These are phyloP conservation scores for Chamaecrista fasciculata DNA, from an alignment of 306 rosid genomes.

Conservation along the genomic window DNA sequence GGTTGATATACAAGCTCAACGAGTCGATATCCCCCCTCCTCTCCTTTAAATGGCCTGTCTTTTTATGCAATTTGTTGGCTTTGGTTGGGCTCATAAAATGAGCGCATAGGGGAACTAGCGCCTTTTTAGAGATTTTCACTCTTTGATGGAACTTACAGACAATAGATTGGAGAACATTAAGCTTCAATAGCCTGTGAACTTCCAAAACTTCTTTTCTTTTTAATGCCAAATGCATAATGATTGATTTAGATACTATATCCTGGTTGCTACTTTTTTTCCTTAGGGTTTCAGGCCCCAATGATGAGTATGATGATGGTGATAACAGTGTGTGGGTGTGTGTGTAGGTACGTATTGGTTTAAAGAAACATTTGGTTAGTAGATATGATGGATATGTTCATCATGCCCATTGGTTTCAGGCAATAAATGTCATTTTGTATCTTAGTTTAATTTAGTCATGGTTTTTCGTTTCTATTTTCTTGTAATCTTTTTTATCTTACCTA, in stretches of 20 bases:
- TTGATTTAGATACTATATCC: conserved; percentile 6
- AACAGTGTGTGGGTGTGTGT: no score
- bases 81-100: background rate
- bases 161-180: background rate
- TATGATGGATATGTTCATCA: background rate
- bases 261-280: conserved; percentile 7
- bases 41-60: conserved; percentile 17
- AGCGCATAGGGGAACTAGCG: background rate
- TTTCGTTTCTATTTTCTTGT: background rate
- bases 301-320: no score
- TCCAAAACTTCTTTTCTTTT: background rate
- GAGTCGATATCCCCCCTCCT: background rate
- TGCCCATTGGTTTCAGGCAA: conserved; percentile 6
- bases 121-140: conserved; percentile 1
- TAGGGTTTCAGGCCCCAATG: background rate
- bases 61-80: background rate
- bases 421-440: background rate
- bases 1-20: conserved; percentile 1
- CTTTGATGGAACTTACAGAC: conserved; percentile 11
- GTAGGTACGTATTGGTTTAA: no score
- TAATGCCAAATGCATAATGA: conserved; percentile 10
- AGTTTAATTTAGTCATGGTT: background rate
- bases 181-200: background rate
- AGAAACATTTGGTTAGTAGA: background rate
- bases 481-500: conserved; percentile 8